Evolutionary conservation across 441 rosid species (phyloP), one percentile per base, ranked within the genome.

Genomic region (Bruguiera hainesii): DNA sequence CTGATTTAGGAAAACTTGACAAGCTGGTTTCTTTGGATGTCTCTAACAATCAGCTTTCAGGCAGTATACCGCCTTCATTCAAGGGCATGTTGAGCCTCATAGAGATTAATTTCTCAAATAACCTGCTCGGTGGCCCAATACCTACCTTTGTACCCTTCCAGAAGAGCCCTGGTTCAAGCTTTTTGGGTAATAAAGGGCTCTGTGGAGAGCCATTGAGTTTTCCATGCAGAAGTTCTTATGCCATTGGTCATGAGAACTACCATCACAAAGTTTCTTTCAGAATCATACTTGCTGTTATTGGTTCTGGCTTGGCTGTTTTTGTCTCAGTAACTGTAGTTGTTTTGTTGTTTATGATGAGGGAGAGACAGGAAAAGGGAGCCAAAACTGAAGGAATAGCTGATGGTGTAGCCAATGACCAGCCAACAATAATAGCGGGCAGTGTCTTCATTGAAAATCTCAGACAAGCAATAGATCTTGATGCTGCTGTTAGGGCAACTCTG

Each of bases 31-130:
- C 95, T 60, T 68, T 94, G 68, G 98, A 94, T 75, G 87, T 94
- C 68, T 94, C 98, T 66, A 88, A 84, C 74, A 94, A 91, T 78
- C 82, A 79, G 84, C 89, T 94, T 61, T 83, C 89, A 2, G 97
- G 97, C 61, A 57, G 73, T 26, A 91, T 94, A 67, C 93, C 98
- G 1, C 76, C 80, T 35, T 82, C 83, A 61, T 82, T 84, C 35
- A 89, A 82, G 80, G 97, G 97, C 62, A 84, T 94, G 98, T 61
- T 89, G 79, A 94, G 98, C 80, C 84, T 94, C 87, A 89, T 94
- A 29, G 98, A 91, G 73, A 90, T 94, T 75, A 84, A 91, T 74
- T 91, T 94, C 85, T 89, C 96, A 3, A 88, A 87, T 68, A 94
- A 94, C 76, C 79, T 83, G 72, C 87, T 94, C 51, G 66, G 30